Conservation (phyloP, 1,139 yeast species). For the Taiozyma sp. region DNA sequence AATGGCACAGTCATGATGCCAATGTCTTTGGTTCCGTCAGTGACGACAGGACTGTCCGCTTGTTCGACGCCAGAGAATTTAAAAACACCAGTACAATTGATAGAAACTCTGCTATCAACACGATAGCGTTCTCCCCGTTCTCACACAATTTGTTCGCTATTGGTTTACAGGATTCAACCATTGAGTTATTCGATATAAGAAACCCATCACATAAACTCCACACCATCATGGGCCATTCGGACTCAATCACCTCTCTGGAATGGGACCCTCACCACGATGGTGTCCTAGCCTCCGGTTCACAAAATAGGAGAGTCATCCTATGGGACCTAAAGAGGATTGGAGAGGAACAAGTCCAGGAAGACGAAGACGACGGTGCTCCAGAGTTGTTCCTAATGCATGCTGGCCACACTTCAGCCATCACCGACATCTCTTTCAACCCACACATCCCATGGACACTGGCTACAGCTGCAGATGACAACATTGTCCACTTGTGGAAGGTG, state of each 20-base stretch:
- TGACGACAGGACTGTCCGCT: conserved; percentile 60
- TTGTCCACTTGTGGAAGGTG: conserved; percentile 72
- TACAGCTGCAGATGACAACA: conserved; percentile 70
- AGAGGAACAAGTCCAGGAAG: conserved; percentile 73
- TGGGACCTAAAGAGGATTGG: conserved; percentile 76
- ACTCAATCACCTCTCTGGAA: conserved; percentile 59
- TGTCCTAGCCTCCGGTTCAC: conserved; percentile 65
- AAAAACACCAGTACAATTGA: conserved; percentile 28
- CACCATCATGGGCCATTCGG: conserved; percentile 75
- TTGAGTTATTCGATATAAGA: conserved; percentile 57
- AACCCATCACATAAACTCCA: conserved; percentile 44
- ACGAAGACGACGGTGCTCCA: conserved; percentile 78
- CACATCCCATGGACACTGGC: conserved; percentile 66
- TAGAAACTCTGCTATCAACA: conserved; percentile 41
- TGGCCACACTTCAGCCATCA: conserved; percentile 73
- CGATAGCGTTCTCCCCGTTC: conserved; percentile 60
- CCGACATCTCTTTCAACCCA: conserved; percentile 67
- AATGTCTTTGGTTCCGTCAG: conserved; percentile 62
- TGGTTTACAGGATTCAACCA: conserved; percentile 65
- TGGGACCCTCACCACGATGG: conserved; percentile 72
- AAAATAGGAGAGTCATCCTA: conserved; percentile 62
- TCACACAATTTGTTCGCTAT: conserved; percentile 55
- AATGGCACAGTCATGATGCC: conserved; percentile 54
- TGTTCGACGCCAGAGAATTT: conserved; percentile 55
- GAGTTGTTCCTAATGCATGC: conserved; percentile 84